A percentile compares a stretch with the other conserved stretches of the same genome.
Conservation (phyloP, 495 filamentous ascomycete genomes). For the Hypoxylon crocopeplum region DNA sequence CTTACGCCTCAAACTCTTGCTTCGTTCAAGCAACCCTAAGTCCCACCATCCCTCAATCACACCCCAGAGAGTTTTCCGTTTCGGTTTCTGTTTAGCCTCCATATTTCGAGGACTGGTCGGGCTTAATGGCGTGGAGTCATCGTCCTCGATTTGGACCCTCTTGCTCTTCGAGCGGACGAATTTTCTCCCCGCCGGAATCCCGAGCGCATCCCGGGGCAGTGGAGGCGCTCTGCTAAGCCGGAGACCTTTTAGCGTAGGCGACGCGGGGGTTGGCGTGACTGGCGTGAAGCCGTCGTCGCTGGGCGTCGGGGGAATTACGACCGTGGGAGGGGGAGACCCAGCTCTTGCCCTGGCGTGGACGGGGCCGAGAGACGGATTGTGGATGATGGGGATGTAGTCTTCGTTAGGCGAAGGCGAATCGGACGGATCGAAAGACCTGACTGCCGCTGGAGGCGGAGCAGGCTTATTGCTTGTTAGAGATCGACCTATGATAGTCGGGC, state of each 20-base stretch:
- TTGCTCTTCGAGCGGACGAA: conserved; percentile 26
- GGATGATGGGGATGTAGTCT: conserved; percentile 37
- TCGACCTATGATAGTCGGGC: conserved; percentile 20
- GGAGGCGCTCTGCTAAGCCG: conserved; percentile 31
- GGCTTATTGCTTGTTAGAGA: not conserved
- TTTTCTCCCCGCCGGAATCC: conserved; percentile 24
- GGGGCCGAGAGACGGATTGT: conserved; percentile 10
- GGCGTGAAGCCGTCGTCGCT: conserved; percentile 39
- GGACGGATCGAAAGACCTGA: not conserved
- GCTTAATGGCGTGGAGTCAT: conserved; percentile 34
- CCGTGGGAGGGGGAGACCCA: conserved; percentile 3
- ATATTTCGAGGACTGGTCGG: conserved; percentile 9
- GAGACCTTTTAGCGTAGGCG: conserved; percentile 24
- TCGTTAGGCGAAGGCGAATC: conserved; percentile 25
- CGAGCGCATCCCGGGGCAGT: conserved; percentile 36
- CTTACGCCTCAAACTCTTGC: conserved; percentile 35
- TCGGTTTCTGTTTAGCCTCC: conserved; percentile 33
- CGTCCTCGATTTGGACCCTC: conserved; percentile 4
- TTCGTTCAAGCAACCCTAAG: conserved; percentile 47
- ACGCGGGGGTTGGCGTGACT: conserved; percentile 31
- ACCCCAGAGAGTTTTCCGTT: conserved; percentile 47
- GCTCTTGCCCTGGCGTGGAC: not conserved
- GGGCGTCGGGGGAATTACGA: conserved; percentile 21
- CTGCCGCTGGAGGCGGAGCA: conserved; percentile 1
- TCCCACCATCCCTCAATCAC: conserved; percentile 58